Evolutionary conservation across 257 asterid genomes (phyloP).

Genomic region (Salvia splendens): DNA sequence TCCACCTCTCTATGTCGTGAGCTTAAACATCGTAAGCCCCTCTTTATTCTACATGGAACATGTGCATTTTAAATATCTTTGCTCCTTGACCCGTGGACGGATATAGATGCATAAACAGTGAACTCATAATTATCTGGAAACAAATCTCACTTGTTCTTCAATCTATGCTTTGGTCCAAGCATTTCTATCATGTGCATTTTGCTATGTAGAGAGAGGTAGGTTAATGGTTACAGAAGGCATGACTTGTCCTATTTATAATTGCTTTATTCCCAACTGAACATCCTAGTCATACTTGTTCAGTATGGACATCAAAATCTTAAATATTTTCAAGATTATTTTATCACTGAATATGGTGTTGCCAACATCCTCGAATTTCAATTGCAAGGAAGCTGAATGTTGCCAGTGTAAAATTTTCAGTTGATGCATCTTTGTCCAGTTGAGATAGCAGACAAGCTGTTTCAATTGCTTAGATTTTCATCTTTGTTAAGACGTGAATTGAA

Average conservation of each 20-base stretch:
- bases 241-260: neutral
- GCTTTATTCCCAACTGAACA: constrained; percentile 10
- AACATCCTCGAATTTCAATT: constrained; percentile 7
- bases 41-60: constrained; percentile 18
- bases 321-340: neutral
- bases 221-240: neutral
- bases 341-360: neutral
- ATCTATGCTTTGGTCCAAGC: constrained; percentile 8
- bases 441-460: neutral
- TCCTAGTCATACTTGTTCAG: constrained; percentile 7
- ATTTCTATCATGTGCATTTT: constrained; percentile 1
- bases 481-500: constrained; percentile 10
- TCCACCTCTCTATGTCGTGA: constrained; percentile 97
- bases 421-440: neutral
- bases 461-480: constrained; percentile 17
- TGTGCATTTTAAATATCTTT: neutral
- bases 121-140: constrained; percentile 3
- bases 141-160: constrained; percentile 18
- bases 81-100: neutral
- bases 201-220: neutral
- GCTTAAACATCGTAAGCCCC: constrained; percentile 87
- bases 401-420: neutral
- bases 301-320: neutral
- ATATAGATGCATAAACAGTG: neutral
- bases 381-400: constrained; percentile 10